Base-by-base conservation (phyloP, 2,329 filamentous ascomycete genomes). In the Scopulariopsis brevicaulis region DNA sequence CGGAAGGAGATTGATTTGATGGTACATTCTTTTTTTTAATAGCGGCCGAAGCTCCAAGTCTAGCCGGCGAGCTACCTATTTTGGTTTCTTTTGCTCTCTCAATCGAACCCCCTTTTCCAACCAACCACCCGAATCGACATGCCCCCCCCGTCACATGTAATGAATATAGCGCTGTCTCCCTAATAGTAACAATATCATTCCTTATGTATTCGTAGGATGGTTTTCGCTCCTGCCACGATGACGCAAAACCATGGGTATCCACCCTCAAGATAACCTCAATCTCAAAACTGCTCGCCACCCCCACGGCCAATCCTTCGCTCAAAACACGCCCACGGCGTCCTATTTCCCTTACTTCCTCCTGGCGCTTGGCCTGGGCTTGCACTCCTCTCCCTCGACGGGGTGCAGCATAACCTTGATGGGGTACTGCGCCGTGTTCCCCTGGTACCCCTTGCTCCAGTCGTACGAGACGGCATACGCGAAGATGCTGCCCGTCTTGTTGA, bases 391-490 rank as follows among this genome's bases (percentile, higher is more conserved):
- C 61, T 76, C 76, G 14, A 95, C 83, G 1, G 89, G 85, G 69
- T 95, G 89, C 69, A 96, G 78, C 85, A 91, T 91, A 57, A 94
- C 85, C 75, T 94, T 94, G 71, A 83, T 88, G 10, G 88, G 83
- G 60, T 84, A 84, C 63, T 80, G 80, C 59, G 84, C 84, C 28
- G 78, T 94, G 73, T 97, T 97, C 63, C 79, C 83, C 63, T 88
- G 83, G 74, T 93, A 96, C 18, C 94, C 94, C 77, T 99, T 97
- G 75, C 88, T 91, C 94, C 94, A 99, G 75, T 99, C 94, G 71
- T 99, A 99, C 69, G 90, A 91, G 54, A 96, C 83, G 28, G 92
- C 90, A 65, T 94, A 94, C 18, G 89, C 89, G 68, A 94, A 94
- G 66, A 93, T 90, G 68, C 73, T 86, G 56, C 94, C 94, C 59